Evolutionary conservation across 2,329 filamentous ascomycete genomes (phyloP).

Genomic region (Colletotrichum sp.): DNA sequence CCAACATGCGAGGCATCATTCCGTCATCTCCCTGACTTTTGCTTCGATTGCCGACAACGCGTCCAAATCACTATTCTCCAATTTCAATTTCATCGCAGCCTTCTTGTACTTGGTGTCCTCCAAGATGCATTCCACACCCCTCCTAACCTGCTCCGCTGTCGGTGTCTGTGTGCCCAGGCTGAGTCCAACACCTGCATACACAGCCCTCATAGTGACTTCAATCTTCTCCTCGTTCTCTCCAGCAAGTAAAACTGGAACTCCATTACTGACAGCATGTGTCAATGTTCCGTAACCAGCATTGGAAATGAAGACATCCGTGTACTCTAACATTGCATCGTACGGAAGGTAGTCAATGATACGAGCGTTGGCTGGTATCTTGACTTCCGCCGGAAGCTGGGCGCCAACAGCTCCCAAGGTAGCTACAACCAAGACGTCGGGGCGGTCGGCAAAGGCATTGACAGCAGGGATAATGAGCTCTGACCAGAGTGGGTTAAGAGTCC

Average conservation of each 20-base stretch:
- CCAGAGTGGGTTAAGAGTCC: conserved; percentile 46
- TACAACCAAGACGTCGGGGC: conserved; percentile 41
- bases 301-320: conserved; percentile 50
- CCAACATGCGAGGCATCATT: not conserved
- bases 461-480: conserved; percentile 49
- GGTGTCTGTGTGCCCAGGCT: conserved; percentile 44
- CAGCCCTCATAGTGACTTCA: conserved; percentile 44
- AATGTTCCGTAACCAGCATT: conserved; percentile 56
- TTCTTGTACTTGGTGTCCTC: conserved; percentile 8
- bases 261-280: conserved; percentile 47
- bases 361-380: conserved; percentile 40
- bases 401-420: conserved; percentile 32
- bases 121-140: not conserved
- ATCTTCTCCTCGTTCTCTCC: conserved; percentile 47
- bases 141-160: conserved; percentile 18
- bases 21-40: not conserved
- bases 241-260: conserved; percentile 52
- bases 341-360: conserved; percentile 52
- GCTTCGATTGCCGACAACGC: not conserved
- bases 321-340: conserved; percentile 50
- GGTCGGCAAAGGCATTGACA: conserved; percentile 42
- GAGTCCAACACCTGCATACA: conserved; percentile 48
- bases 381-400: conserved; percentile 7
- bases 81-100: conserved; percentile 1
- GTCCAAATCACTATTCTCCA: not conserved